Base-by-base conservation (phyloP, 768 basidiomycete species). In the Tephrocybe sp. region DNA sequence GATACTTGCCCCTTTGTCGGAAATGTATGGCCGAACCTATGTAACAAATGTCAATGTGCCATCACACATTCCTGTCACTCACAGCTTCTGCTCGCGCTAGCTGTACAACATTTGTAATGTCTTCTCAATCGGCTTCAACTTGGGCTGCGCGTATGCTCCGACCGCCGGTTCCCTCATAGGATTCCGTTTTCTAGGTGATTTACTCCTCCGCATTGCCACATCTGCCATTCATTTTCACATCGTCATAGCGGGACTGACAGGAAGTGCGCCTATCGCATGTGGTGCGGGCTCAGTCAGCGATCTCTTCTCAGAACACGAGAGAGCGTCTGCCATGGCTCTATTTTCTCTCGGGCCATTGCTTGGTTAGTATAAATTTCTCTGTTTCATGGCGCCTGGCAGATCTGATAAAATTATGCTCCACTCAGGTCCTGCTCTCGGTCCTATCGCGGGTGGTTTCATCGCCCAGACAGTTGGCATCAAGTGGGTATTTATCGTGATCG, bases 21-120 rank as follows among this genome's bases (percentile, higher is more conserved):
- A 88, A 64, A 82, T 87, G 64, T 87, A 83, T 59, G 86, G 85
- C 3, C 79, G 86, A 21, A 76, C 69, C 57, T 86, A 83, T 81
- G 84, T 37, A 19, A 16, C 25, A 32, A 5, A 16, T 13, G 22
- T 1, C 25, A 4, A 26, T 21, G 5, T 35, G 1, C 2, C 27
- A 4, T 11, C 28, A 2, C 19, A 9, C n/a, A 19, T 30, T 16
- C 11, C 4, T 4, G 27, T 32, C 12, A 31, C 16, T 15, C 9
- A 34, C 21, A 25, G n/a, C 16, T 42, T 24, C 21, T 34, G 11
- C 5, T 31, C 12, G 11, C 26, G 19, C 21, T 27, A 53, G 38
- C 26, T 89, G 15, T 69, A 87, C 39, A 83, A 90, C 55, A 73
- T 86, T 24, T 68, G 70, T 15, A 88, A 86, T 52, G 26, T 87